Evolutionary conservation across 2,329 filamentous ascomycete species (phyloP).

Genomic region (Stagonosporopsis vannaccii): DNA sequence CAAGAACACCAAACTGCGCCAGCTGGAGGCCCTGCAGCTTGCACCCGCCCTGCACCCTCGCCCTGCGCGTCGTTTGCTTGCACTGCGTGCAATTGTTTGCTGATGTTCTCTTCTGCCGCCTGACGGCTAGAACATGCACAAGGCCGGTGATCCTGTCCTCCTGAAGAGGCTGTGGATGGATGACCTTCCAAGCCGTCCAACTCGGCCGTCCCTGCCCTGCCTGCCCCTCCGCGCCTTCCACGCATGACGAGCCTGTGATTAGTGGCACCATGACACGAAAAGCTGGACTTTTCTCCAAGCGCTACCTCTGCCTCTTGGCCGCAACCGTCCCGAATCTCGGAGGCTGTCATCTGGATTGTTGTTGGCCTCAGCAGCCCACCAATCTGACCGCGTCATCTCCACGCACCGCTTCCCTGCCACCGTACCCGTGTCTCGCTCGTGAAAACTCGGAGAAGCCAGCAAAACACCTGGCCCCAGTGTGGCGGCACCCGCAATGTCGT

Average conservation of each 20-base stretch:
- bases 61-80: background rate
- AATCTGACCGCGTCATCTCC: constrained; percentile 15
- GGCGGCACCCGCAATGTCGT: background rate
- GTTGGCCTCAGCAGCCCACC: constrained; percentile 13
- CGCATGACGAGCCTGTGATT: constrained; percentile 6
- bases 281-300: background rate
- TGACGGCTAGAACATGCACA: background rate
- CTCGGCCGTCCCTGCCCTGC: constrained; percentile 12
- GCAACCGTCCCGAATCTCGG: constrained; percentile 10
- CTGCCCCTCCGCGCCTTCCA: constrained; percentile 7
- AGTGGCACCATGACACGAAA: constrained; percentile 8
- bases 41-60: constrained; percentile 3
- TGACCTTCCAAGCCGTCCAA: constrained; percentile 4
- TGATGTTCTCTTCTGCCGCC: background rate
- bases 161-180: constrained; percentile 9
- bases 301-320: constrained; percentile 7
- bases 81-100: background rate
- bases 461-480: background rate
- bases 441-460: constrained; percentile 3
- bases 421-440: background rate
- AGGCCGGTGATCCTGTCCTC: constrained; percentile 4
- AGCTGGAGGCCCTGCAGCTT: background rate
- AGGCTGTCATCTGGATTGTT: constrained; percentile 3
- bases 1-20: constrained; percentile 4
- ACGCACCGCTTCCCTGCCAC: constrained; percentile 10